Evolutionary conservation across 306 rosid genomes (phyloP).

Genomic region (Malus sieversii): DNA sequence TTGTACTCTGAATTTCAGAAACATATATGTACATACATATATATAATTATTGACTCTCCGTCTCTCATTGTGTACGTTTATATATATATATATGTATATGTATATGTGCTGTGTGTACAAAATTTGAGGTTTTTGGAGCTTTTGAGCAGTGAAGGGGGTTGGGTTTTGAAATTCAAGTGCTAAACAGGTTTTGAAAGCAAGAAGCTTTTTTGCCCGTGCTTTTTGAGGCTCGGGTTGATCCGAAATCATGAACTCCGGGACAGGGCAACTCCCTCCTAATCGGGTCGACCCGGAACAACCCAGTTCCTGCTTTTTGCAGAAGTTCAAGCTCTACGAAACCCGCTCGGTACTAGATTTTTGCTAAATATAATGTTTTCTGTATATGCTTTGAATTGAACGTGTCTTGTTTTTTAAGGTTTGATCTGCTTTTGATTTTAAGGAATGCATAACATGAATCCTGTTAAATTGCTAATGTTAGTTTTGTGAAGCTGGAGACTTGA

Average conservation of each 20-base stretch:
- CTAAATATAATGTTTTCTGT: background rate
- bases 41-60: background rate
- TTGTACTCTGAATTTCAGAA: slow-evolving; percentile 4
- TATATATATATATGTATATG: background rate
- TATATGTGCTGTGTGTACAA: slow-evolving; percentile 16
- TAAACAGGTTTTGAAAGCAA: slow-evolving; percentile 8
- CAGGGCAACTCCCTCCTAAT: slow-evolving; percentile 11
- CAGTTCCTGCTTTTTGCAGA: slow-evolving; percentile 56
- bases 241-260: slow-evolving; percentile 52
- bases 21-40: background rate
- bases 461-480: background rate
- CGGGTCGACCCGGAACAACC: slow-evolving; percentile 32
- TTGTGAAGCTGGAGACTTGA: background rate
- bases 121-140: slow-evolving; percentile 25
- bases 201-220: slow-evolving; percentile 31
- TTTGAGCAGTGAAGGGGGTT: slow-evolving; percentile 21
- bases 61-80: slow-evolving; percentile 18
- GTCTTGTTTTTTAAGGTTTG: background rate
- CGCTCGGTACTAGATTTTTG: slow-evolving; percentile 51
- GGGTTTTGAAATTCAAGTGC: background rate
- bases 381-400: background rate
- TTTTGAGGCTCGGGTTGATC: slow-evolving; percentile 49
- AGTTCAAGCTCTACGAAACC: slow-evolving; percentile 91
- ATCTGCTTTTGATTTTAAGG: background rate
- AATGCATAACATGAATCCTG: background rate